Evolutionary conservation across 495 filamentous ascomycete species (phyloP), one percentile per base, ranked within the genome.

Genomic region (Talaromyces wortmannii): DNA sequence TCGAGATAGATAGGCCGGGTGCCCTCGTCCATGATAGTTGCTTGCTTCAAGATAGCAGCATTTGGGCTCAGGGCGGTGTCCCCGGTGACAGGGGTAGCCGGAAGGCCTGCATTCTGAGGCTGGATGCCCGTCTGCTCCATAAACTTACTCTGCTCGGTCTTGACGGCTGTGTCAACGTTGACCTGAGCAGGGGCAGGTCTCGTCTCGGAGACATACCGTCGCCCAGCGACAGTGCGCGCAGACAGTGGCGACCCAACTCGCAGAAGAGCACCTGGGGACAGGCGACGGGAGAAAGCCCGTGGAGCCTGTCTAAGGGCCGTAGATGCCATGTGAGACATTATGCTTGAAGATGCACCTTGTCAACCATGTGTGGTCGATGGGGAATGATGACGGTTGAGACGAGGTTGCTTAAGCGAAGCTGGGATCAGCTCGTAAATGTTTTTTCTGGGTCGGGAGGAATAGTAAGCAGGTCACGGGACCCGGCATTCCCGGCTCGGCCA

Each of bases 1-100:
- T 98, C 94, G 42, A 98, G 86, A 63, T 97, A 98, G 61, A 98
- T 97, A 13, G 94, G 94, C 33, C 94, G 82, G 51, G 89, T 84
- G 58, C 95, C 94, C 73, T 96, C 84, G 64, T 96, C 94, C 88
- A 97, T 88, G 54, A 96, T 77, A 30, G 89, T 90, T 3, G 91
- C 95, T 65, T 96, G 87, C 71, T 94, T 95, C 46, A 99, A 80
- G 47, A 97, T 88, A 72, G 86, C 88, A 49, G 90, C 91, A 57
- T 88, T 78, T 7, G 91, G 91, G 68, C 85, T 92, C 80, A 95
- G 80, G 61, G 83, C 82, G 16, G 81, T 72, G 59, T 91, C 86
- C 1, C 73, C 84, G 50, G 78, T 78, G 57, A 83, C 68, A 18
- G 71, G 73, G 0, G 85, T 78, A 10, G 78, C 81, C 17, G 84